Evolutionary conservation across 257 asterid genomes (phyloP), one percentile per base, ranked within the genome.

Genomic region (Anisodus acutangulus): DNA sequence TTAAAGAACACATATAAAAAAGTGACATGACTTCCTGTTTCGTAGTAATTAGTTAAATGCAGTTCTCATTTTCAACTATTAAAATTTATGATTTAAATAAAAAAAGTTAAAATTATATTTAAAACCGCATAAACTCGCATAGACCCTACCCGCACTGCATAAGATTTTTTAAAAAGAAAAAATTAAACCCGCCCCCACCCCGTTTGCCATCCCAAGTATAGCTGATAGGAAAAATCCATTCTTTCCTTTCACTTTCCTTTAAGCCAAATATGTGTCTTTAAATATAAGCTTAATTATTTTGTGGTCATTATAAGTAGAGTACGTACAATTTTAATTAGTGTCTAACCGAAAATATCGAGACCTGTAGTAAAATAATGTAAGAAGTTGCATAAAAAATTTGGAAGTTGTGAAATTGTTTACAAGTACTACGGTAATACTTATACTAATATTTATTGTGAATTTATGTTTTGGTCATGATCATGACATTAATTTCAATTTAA

Each of bases 281-380:
- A 13, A 53, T 53, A 53, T 53, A 22, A 6, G n/a, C 82, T 53
- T 49, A 53, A 78, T 78, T 31, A 53, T 78, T 53, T 31, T 78
- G 49, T 7, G 19, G 82, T 78, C 82, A 51, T 31, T 78, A 53
- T 78, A 78, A 53, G 51, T 37, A 78, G 64, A 53, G 64, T 78
- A 53, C 22, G 64, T 78, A 53, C 22, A 53, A 53, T 78, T 26
- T 26, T 78, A 12, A 31, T 78, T 78, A 26, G 16, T 15, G 49
- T 31, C 49, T 26, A 7, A 53, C 51, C 15, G 51, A 78, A 78
- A 78, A 15, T 78, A 53, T 31, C 49, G 64, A 7, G 7, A 78
- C 31, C 9, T 53, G 4, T 26, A 78, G 47, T 53, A 78, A 53
- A 53, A 31, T 78, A 53, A 53, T 78, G 45, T 26, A 53, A 13